Conservation (phyloP, 345 rosid genomes). For the Salix koriyanagi region DNA sequence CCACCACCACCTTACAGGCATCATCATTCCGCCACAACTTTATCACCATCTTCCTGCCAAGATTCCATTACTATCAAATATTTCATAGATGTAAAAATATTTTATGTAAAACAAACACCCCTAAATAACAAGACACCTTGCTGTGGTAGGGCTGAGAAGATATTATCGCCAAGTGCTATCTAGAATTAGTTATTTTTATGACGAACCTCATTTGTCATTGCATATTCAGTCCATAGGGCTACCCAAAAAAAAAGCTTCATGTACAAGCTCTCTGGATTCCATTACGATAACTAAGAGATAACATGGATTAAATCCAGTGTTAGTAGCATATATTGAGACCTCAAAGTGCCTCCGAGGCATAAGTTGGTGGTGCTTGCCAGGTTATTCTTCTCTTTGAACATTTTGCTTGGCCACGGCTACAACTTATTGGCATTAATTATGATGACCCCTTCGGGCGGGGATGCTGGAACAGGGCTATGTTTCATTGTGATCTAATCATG, state of each 20-base stretch:
- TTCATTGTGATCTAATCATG: neutral
- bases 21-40: too few relatives aligned
- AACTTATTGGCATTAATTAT: neutral
- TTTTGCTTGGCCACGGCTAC: neutral
- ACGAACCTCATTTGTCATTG: neutral
- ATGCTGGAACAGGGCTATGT: neutral
- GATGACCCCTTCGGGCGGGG: neutral
- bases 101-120: neutral
- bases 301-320: neutral
- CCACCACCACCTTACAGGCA: too few relatives aligned
- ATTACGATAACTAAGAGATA: neutral
- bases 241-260: neutral
- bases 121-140: neutral
- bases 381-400: neutral
- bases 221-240: neutral
- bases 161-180: neutral
- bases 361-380: neutral
- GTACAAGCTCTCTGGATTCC: neutral
- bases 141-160: neutral
- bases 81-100: neutral
- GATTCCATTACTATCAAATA: neutral
- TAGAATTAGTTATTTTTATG: neutral
- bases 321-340: neutral
- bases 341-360: neutral
- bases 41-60: too few relatives aligned